Conservation (phyloP, 441 rosid genomes). For the Melastoma candidum region DNA sequence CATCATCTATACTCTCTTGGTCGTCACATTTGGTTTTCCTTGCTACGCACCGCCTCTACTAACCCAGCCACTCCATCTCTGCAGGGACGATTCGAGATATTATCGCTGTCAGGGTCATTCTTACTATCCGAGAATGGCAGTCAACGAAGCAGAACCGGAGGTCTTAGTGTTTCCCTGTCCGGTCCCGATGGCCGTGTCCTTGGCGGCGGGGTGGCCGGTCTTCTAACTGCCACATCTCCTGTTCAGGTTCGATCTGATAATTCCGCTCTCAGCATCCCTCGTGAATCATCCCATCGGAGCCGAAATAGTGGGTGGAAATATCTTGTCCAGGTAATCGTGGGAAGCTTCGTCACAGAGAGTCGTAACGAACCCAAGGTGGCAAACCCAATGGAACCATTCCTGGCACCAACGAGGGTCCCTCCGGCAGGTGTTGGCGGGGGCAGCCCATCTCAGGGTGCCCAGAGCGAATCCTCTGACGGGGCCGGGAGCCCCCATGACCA, state of each 20-base stretch:
- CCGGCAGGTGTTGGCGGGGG: slow-evolving; percentile 9
- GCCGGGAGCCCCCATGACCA: slow-evolving; percentile 20
- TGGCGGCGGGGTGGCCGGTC: slow-evolving; percentile 22
- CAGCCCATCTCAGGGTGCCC: slow-evolving; percentile 17
- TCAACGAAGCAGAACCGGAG: slow-evolving; percentile 25
- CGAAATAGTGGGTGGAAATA: neutral
- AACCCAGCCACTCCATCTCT: neutral
- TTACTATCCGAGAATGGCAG: slow-evolving; percentile 20
- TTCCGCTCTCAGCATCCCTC: neutral
- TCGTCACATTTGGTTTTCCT: too few relatives aligned
- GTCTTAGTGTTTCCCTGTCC: slow-evolving; percentile 20
- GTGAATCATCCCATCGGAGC: too few relatives aligned
- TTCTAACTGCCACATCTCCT: slow-evolving; percentile 20
- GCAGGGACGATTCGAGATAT: slow-evolving; percentile 22
- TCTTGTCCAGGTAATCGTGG: slow-evolving; percentile 16
- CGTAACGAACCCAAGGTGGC: slow-evolving; percentile 7
- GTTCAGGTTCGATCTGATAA: slow-evolving; percentile 12
- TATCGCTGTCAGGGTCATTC: slow-evolving; percentile 21
- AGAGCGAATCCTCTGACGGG: slow-evolving; percentile 18
- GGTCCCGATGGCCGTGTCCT: slow-evolving; percentile 23
- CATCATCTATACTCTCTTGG: neutral
- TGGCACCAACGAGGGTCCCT: slow-evolving; percentile 8
- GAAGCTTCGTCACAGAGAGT: slow-evolving; percentile 20
- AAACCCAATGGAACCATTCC: slow-evolving; percentile 11
- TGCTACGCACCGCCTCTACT: too few relatives aligned